A percentile compares a stretch with the other conserved stretches of the same genome.
Evolutionary conservation across 2,329 filamentous ascomycete species (phyloP).

Genomic region (Aspergillus thermomutatus): DNA sequence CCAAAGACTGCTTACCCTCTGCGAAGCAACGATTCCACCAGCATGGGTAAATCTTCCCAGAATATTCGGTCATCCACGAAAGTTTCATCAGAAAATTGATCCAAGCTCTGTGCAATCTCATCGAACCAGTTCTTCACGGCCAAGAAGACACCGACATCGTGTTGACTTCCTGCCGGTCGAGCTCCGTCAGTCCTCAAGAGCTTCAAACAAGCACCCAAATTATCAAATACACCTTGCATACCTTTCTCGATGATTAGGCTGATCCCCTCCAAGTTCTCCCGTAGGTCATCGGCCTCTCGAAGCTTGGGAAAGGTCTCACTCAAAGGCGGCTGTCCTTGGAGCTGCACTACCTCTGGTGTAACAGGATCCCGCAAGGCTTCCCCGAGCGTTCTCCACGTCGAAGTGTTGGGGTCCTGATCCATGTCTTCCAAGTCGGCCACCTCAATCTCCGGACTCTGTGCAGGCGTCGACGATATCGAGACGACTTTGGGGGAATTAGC

Average conservation of each 20-base stretch:
- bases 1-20: conserved; percentile 31
- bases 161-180: conserved; percentile 25
- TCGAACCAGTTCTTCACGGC: conserved; percentile 44
- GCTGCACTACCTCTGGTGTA: conserved; percentile 33
- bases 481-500: conserved; percentile 28
- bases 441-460: conserved; percentile 47
- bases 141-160: conserved; percentile 30
- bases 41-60: conserved; percentile 42
- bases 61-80: conserved; percentile 41
- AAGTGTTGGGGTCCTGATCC: conserved; percentile 44
- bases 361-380: conserved; percentile 31
- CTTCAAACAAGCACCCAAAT: neutral
- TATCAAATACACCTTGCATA: conserved; percentile 13
- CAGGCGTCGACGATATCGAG: conserved; percentile 43
- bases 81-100: conserved; percentile 33
- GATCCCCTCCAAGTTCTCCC: conserved; percentile 34
- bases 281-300: conserved; percentile 21
- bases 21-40: conserved; percentile 40
- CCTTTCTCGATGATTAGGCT: conserved; percentile 36
- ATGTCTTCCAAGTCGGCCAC: conserved; percentile 49
- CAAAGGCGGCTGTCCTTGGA: conserved; percentile 30
- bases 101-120: conserved; percentile 31
- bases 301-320: conserved; percentile 38
- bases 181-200: neutral
- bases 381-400: conserved; percentile 41